A percentile compares a stretch with the other conserved stretches of the same genome.
Evolutionary conservation across 257 asterid genomes (phyloP).

Genomic region (Solanum virginianum): DNA sequence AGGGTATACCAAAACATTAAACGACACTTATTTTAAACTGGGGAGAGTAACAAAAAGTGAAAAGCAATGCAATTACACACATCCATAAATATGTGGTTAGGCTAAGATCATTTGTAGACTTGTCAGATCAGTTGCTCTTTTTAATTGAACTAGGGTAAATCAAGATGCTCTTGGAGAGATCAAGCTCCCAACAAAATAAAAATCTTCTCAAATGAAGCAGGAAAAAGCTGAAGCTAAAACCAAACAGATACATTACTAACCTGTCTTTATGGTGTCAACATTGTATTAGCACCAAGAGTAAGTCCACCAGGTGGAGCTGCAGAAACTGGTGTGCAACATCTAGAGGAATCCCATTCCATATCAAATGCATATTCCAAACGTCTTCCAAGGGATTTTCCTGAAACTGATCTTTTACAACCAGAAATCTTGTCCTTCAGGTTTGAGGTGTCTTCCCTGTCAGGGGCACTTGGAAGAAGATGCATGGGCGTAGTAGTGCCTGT

Average conservation of each 20-base stretch:
- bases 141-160: background rate
- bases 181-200: background rate
- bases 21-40: background rate
- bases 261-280: slow-evolving; percentile 24
- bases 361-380: slow-evolving; percentile 51
- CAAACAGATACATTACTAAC: slow-evolving; percentile 9
- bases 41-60: background rate
- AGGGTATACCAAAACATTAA: background rate
- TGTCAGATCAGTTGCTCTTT: background rate
- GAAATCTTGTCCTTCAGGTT: slow-evolving; percentile 11
- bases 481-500: slow-evolving; percentile 4
- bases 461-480: background rate
- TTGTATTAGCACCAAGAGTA: slow-evolving; percentile 14
- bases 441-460: slow-evolving; percentile 9
- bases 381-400: slow-evolving; percentile 40
- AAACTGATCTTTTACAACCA: slow-evolving; percentile 15
- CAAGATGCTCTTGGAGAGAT: background rate
- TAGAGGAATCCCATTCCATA: slow-evolving; percentile 39
- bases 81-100: background rate
- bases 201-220: background rate
- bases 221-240: background rate
- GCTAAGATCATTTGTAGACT: background rate
- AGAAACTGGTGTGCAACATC: slow-evolving; percentile 26
- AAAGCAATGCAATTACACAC: background rate
- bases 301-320: slow-evolving; percentile 18